phyloP scores from a whole-genome alignment of 139 green algal genomes.

The Asterochloris erici region DNA sequence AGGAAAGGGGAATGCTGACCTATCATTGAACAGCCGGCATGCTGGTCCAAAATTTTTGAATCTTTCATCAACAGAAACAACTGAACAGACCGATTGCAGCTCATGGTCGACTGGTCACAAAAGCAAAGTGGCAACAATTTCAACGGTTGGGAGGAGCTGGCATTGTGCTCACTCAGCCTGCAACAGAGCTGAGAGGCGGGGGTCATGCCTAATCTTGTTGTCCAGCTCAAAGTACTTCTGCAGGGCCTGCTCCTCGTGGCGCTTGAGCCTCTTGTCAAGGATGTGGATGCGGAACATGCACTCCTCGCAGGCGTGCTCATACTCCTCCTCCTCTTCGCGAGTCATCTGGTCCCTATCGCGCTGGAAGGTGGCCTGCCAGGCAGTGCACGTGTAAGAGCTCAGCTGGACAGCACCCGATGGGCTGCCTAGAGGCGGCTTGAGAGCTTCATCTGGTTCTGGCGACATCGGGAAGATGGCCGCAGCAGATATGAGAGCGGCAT shows the following conservation, averaged over 20 bases:
- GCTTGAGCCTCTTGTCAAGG: constrained; percentile 73
- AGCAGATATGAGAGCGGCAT: too few relatives aligned
- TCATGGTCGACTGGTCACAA: too few relatives aligned
- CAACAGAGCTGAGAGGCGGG: constrained; percentile 38
- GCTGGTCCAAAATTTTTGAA: too few relatives aligned
- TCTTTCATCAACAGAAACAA: too few relatives aligned
- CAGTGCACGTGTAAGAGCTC: neutral
- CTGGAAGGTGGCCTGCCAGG: constrained; percentile 61
- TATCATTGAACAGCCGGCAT: too few relatives aligned
- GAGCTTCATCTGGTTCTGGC: neutral
- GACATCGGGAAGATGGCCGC: neutral
- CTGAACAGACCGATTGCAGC: too few relatives aligned
- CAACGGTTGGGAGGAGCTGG: too few relatives aligned
- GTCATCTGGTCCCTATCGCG: constrained; percentile 77
- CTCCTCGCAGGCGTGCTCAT: constrained; percentile 70
- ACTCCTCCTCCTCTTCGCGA: constrained; percentile 74
- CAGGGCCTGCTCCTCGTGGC: constrained; percentile 81
- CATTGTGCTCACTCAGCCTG: neutral
- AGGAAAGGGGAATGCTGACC: too few relatives aligned
- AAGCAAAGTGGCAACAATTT: too few relatives aligned
- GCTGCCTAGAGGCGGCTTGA: neutral
- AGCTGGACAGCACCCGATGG: neutral
- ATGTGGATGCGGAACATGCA: constrained; percentile 67
- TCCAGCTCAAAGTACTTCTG: constrained; percentile 85
- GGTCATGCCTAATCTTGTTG: constrained; percentile 64